A percentile compares a stretch with the other conserved stretches of the same genome.
phyloP scores from a whole-genome alignment of 2,329 filamentous ascomycete species.

The Colletotrichum sp. region DNA sequence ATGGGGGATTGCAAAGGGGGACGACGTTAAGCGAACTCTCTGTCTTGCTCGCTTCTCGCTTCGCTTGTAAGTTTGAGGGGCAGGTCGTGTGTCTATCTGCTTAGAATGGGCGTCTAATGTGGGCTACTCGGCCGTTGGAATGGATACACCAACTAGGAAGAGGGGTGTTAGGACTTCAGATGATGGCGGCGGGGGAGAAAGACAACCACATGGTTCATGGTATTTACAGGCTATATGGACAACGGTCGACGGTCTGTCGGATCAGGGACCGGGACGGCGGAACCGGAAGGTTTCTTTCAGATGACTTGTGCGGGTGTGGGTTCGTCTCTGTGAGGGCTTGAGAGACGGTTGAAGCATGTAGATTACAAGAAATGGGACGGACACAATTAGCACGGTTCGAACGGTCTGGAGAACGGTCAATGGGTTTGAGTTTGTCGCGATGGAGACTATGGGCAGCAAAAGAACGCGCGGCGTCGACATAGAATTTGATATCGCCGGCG shows the following conservation, averaged over 20 bases:
- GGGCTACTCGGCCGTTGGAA: not conserved
- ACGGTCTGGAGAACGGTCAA: not conserved
- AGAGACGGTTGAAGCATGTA: not conserved
- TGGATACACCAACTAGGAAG: not conserved
- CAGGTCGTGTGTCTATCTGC: not conserved
- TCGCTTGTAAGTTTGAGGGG: not conserved
- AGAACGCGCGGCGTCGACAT: not conserved
- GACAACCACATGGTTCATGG: not conserved
- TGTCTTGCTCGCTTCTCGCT: not conserved
- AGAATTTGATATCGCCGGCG: not conserved
- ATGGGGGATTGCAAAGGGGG: not conserved
- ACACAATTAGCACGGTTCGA: not conserved
- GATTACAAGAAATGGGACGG: not conserved
- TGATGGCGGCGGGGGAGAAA: not conserved
- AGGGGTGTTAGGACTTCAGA: not conserved
- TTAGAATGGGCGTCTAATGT: not conserved
- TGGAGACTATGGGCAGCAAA: not conserved
- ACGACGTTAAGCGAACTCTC: not conserved
- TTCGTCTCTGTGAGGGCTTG: not conserved
- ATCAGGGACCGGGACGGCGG: constrained; percentile 3
- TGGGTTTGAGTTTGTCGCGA: not conserved
- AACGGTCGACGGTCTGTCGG: not conserved
- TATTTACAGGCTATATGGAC: not conserved
- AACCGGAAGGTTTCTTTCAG: constrained; percentile 3
- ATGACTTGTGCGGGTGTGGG: not conserved